Base-by-base conservation (phyloP, 306 rosid species). In the Pyrus bretschneideri region DNA sequence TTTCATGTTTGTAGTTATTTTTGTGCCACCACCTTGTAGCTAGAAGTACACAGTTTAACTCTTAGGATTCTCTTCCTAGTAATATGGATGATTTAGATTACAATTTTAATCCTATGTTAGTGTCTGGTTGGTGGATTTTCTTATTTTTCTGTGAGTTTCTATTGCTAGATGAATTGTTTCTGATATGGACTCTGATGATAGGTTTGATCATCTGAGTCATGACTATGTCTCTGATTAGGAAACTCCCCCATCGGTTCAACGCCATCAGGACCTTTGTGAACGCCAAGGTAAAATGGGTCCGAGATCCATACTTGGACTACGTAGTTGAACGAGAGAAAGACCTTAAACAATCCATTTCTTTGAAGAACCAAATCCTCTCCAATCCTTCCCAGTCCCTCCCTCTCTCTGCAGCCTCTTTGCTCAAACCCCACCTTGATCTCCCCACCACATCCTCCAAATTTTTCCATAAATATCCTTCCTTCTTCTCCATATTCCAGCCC, bases 241-340 rank as follows among this genome's bases (percentile, higher is more conserved):
- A 83, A 81, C 81, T 80, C 40, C 85, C 82, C 25, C 78, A 74
- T 81, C 90, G 80, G 63, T 80, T 87, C 59, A 80, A 54, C 79
- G 76, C 77, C 67, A 33, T 75, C 44, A 89, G 92, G 45, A 81
- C 84, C 62, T 89, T 93, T 69, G 85, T 91, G 35, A 81, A 89
- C 64, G 93, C 88, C n/a, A 91, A 60, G 81, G 88, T 91, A 64
- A 91, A 93, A 81, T 93, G 96, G 96, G 96, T 88, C 22, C 83
- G 90, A 88, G 98, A 93, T 71, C 89, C 92, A 2, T 81, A 88
- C 83, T 90, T 93, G 5, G 97, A 91, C 76, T 84, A 65, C 40
- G 91, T 75, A 12, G 97, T 93, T 42, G 83, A 85, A 60, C 86
- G 88, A 87, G 97, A 89, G 84, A 91, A 88, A 81, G 72, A 91